These are phyloP conservation scores for Colletotrichum sp. DNA, from an alignment of 2,329 filamentous ascomycete genomes.

Conservation along the genomic window DNA sequence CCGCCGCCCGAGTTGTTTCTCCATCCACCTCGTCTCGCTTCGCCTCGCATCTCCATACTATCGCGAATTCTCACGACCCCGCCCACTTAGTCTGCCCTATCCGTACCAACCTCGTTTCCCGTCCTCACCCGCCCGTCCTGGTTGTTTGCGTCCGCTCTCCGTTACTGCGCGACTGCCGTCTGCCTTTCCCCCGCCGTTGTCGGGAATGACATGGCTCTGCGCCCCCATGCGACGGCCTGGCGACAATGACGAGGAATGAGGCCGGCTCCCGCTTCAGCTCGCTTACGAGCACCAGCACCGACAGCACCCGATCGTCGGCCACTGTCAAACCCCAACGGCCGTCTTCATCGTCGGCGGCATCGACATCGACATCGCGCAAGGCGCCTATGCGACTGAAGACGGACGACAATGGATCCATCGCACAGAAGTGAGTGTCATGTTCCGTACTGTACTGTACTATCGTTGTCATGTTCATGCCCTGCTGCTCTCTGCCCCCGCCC, in stretches of 20 bases:
- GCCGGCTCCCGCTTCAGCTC: constrained; percentile 69
- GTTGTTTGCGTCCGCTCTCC: background rate
- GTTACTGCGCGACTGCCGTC: background rate
- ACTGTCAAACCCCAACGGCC: constrained; percentile 60
- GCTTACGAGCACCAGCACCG: constrained; percentile 67
- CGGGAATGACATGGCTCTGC: constrained; percentile 22
- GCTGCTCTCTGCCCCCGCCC: background rate
- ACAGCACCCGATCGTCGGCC: constrained; percentile 70
- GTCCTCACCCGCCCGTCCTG: background rate
- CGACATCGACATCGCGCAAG: constrained; percentile 32
- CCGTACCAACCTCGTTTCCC: background rate
- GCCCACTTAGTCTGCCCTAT: background rate
- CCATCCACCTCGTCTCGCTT: background rate
- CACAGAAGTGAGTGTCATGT: constrained; percentile 33
- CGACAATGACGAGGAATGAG: constrained; percentile 73
- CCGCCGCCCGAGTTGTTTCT: background rate
- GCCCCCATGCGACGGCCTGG: constrained; percentile 33
- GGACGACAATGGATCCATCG: constrained; percentile 48
- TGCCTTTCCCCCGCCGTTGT: background rate
- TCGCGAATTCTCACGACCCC: background rate
- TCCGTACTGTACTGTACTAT: background rate
- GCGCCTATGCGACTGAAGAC: constrained; percentile 33
- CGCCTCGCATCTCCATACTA: background rate
- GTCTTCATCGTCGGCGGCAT: constrained; percentile 23
- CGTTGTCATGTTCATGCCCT: background rate